Evolutionary conservation across 768 basidiomycete genomes (phyloP).

Genomic region (Psilocybe azurescens): DNA sequence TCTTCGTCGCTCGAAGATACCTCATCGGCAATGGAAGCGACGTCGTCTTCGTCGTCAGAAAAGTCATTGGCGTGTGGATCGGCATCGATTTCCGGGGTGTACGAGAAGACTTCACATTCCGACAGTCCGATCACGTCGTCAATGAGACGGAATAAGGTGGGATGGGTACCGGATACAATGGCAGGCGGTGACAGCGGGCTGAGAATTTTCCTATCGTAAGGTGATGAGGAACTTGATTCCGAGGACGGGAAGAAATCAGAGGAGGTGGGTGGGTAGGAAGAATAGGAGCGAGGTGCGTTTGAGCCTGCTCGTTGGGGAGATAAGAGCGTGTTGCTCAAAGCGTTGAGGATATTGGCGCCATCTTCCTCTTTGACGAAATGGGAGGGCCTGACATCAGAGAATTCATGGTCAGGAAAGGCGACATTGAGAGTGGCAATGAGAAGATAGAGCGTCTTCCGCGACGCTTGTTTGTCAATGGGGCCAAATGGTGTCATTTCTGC

Average conservation of each 20-base stretch:
- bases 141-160: constrained; percentile 84
- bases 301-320: constrained; percentile 72
- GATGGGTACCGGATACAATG: constrained; percentile 85
- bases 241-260: constrained; percentile 80
- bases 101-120: constrained; percentile 96
- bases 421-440: constrained; percentile 97
- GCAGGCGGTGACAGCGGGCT: constrained; percentile 76
- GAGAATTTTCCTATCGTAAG: constrained; percentile 57
- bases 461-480: constrained; percentile 81
- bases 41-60: constrained; percentile 80
- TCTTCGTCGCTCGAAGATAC: constrained; percentile 76
- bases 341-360: constrained; percentile 79
- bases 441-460: constrained; percentile 92
- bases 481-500: constrained; percentile 89
- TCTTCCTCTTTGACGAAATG: constrained; percentile 89
- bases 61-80: constrained; percentile 92
- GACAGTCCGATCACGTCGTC: constrained; percentile 89
- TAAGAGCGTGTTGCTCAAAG: constrained; percentile 82
- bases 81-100: constrained; percentile 89
- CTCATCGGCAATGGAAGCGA: constrained; percentile 68
- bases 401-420: constrained; percentile 98
- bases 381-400: constrained; percentile 88
- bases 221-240: constrained; percentile 74
- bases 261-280: constrained; percentile 79
- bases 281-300: constrained; percentile 80